Conservation (phyloP, 208 protist genomes). For the Wallacemonas rigidus region DNA sequence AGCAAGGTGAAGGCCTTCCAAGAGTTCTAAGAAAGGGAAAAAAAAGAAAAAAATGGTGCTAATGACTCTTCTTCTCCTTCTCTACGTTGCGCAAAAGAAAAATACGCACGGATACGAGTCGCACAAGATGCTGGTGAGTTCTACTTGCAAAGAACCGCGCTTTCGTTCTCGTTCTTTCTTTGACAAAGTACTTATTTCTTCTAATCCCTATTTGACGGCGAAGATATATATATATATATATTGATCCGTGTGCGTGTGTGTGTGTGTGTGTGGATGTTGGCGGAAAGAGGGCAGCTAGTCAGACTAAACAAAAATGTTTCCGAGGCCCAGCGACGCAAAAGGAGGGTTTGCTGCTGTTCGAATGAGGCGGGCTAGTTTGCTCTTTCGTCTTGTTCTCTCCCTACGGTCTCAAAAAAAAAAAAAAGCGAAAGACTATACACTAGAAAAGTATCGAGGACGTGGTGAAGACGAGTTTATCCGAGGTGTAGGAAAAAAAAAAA, state of each 20-base stretch:
- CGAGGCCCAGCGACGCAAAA: too few relatives aligned
- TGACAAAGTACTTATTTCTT: neutral
- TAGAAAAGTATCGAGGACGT: too few relatives aligned
- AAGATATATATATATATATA: neutral
- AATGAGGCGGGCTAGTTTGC: neutral
- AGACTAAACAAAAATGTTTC: too few relatives aligned
- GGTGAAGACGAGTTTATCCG: neutral
- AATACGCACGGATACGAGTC: neutral
- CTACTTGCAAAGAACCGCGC: neutral
- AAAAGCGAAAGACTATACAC: neutral
- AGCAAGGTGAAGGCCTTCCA: too few relatives aligned
- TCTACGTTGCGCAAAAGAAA: neutral
- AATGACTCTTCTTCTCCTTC: neutral
- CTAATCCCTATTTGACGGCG: neutral
- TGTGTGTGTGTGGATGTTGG: too few relatives aligned
- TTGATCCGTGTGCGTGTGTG: neutral
- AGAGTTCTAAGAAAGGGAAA: neutral
- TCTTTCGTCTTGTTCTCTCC: neutral
- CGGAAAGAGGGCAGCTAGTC: too few relatives aligned
- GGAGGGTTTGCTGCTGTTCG: too few relatives aligned
- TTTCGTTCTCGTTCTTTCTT: too few relatives aligned
- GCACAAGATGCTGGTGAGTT: neutral
- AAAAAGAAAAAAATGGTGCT: slow-evolving; percentile 8
- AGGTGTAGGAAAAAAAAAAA: neutral
- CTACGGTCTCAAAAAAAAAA: neutral